These are phyloP conservation scores for Globisporangium nodosum DNA, from an alignment of 352 stramenopile genomes.

Conservation along the genomic window DNA sequence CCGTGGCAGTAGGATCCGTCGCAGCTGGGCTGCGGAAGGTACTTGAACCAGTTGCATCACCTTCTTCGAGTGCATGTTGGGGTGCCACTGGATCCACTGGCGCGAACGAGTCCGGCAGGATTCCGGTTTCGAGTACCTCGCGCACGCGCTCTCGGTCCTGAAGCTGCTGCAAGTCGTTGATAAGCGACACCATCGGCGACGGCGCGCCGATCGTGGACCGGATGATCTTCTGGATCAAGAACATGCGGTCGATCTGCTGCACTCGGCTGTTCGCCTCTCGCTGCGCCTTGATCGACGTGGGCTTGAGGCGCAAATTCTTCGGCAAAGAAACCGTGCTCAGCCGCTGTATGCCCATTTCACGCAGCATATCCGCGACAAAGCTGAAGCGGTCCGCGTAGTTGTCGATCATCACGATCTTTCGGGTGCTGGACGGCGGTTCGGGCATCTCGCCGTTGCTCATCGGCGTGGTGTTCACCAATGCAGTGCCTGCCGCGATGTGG, in stretches of 20 bases:
- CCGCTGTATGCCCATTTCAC: constrained; percentile 27
- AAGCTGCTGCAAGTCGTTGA: constrained; percentile 40
- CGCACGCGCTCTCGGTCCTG: constrained; percentile 22
- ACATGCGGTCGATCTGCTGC: constrained; percentile 73
- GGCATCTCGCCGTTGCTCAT: constrained; percentile 12
- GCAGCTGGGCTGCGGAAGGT: background rate
- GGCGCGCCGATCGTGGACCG: constrained; percentile 10
- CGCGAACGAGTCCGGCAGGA: constrained; percentile 16
- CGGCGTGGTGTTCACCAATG: constrained; percentile 15
- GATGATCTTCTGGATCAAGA: constrained; percentile 32
- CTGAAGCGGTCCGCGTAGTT: constrained; percentile 30
- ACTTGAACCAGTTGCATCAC: background rate
- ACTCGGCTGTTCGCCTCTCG: constrained; percentile 41
- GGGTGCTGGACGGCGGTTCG: constrained; percentile 3
- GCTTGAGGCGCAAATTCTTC: constrained; percentile 9
- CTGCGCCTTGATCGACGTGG: constrained; percentile 21
- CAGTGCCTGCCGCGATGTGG: constrained; percentile 28
- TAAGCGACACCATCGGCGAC: constrained; percentile 22
- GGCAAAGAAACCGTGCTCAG: constrained; percentile 24
- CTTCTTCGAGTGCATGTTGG: background rate
- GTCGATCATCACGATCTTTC: constrained; percentile 30
- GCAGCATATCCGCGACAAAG: constrained; percentile 38
- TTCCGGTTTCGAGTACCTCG: constrained; percentile 29
- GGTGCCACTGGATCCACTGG: background rate
- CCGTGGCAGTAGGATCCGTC: background rate